Evolutionary conservation across 1,284 basidiomycete species (phyloP).

Genomic region (Cryptococcus sp.): DNA sequence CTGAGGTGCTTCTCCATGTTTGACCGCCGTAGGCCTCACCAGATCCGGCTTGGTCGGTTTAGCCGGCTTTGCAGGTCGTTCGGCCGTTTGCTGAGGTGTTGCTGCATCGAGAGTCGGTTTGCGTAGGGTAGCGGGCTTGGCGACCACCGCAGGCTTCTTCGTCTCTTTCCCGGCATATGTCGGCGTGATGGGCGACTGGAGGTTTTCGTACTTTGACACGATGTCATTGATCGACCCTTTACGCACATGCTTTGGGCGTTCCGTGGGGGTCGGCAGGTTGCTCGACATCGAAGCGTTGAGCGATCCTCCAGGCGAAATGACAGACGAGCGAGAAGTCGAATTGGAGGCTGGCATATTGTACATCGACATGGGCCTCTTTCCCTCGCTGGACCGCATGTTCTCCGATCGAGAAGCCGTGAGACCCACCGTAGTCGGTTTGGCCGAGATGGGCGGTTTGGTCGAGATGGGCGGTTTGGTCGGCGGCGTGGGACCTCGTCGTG

Average conservation of each 20-base stretch:
- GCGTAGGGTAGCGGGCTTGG: slow-evolving; percentile 20
- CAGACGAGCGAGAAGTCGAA: background rate
- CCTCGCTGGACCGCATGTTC: background rate
- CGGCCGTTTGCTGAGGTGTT: background rate
- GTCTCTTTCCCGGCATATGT: background rate
- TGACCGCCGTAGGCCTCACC: slow-evolving; percentile 10
- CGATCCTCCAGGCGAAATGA: too few species aligned
- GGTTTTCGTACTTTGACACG: slow-evolving; percentile 34
- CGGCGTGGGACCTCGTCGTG: background rate
- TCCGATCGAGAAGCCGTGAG: background rate
- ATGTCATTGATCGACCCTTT: slow-evolving; percentile 44
- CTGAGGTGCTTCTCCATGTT: slow-evolving; percentile 14
- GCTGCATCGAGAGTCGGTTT: slow-evolving; percentile 14
- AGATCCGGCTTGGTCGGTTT: slow-evolving; percentile 4
- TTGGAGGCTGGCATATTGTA: background rate
- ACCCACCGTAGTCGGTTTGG: background rate
- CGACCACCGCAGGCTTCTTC: slow-evolving; percentile 23
- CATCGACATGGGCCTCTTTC: slow-evolving; percentile 2
- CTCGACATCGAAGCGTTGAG: background rate
- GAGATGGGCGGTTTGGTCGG: background rate
- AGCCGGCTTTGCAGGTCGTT: background rate
- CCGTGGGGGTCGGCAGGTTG: background rate
- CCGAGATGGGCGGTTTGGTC: background rate
- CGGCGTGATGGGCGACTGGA: slow-evolving; percentile 14
- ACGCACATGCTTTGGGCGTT: slow-evolving; percentile 22